Base-by-base conservation (phyloP, 345 rosid genomes). In the Mangifera indica region DNA sequence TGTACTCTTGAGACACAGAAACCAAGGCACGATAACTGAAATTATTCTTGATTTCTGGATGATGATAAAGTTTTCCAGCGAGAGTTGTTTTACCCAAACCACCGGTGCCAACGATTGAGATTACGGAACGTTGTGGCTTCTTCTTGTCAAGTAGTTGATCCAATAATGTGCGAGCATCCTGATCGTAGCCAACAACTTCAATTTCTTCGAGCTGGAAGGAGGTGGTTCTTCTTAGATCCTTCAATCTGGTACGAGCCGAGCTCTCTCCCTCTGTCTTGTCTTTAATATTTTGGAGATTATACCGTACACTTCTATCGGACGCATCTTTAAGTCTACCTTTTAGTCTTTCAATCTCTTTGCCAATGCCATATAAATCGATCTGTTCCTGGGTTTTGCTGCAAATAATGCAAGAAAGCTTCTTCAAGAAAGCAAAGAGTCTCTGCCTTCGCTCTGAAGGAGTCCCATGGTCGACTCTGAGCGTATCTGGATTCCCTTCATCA, bases 211-310 rank as follows among this genome's bases (percentile, higher is more conserved):
- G 2, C 6, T 26, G 34, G 5, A 24, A 58, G 59, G 77, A 44
- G 77, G 72, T 57, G 74, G 45, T 7, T 79, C 65, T 79, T 67
- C 69, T 76, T 74, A 42, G 40, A 51, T 13, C 64, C 63, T 8
- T 29, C 12, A 53, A 60, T 72, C 10, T 46, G 34, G 6, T 77
- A 74, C 14, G n/a, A 12, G 3, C n/a, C 0, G 5, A 6, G 9
- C 32, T 1, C 10, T 14, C 15, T 25, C 2, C 20, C 14, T 58
- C 20, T 10, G 0, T 2, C 3, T 5, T 58, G 26, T 24, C 12
- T 10, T 79, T 79, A 57, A 54, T 60, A 37, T 69, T 69, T 9
- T 17, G 37, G 42, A 76, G 73, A 3, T 69, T 57, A 32, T 63
- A 76, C 2, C 22, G 4, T 51, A 14, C 69, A 68, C 44, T 69